Evolutionary conservation across 352 stramenopile species (phyloP), one percentile per base, ranked within the genome.

Genomic region (Pythium brachiatum): DNA sequence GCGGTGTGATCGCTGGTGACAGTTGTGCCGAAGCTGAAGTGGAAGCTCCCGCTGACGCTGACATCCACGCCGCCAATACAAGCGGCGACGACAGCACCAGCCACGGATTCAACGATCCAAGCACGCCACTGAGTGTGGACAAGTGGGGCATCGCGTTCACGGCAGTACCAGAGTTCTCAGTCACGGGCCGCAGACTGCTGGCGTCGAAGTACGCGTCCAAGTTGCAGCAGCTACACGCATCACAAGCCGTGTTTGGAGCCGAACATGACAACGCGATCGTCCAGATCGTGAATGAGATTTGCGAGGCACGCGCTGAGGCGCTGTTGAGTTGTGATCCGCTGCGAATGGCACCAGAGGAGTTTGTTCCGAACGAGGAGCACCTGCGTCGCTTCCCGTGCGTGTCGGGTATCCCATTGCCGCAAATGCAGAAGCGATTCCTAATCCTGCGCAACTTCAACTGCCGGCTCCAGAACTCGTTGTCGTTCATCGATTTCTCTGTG

Each of bases 141-240:
- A 94, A 92, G 62, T 95, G 87, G 87, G 87, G 87, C n/a, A 75
- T 95, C 21, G 81, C 81, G 7, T 94, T 95, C 47, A 95, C 83
- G 8, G 87, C 83, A 0, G 86, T 95, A 2, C 85, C 85, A 1
- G 87, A 95, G 60, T 94, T 94, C 53, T 94, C 85, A 0, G 71
- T 93, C 21, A 92, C 85, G 8, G 87, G 85, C 1, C 69, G 87
- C 2, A 75, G 84, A 7, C 43, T 95, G 48, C 70, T 95, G 13
- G 83, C 87, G 20, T 69, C 74, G 2, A 93, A 92, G 62, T 94
- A 94, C 57, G 65, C 70, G 21, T 46, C 58, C 13, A 90, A 88
- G 32, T 68, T 95, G 5, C 68, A 77, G 29, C 64, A 74, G 29
- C 55, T 95, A 0, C 87, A 94, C 26, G 71, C 58, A 13, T 89